A percentile compares a stretch with the other conserved stretches of the same genome.
Evolutionary conservation across 495 filamentous ascomycete species (phyloP).

Genomic region (Aspergillus taichungensis): DNA sequence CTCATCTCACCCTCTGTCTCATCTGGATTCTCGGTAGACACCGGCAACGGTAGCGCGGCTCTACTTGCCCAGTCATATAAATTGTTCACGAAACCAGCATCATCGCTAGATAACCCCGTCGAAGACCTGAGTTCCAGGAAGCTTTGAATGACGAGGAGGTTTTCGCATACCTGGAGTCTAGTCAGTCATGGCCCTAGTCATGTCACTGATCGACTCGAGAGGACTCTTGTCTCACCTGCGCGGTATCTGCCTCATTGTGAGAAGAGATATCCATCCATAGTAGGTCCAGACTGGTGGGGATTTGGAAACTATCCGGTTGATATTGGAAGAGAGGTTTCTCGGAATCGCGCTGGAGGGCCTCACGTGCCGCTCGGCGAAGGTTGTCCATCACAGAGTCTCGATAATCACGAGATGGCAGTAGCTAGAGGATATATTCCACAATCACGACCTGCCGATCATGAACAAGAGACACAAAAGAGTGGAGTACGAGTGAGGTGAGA

Average conservation of each 20-base stretch:
- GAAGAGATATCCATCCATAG: slow-evolving; percentile 27
- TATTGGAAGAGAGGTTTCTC: slow-evolving; percentile 10
- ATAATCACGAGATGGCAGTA: not conserved
- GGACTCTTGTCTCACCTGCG: slow-evolving; percentile 12
- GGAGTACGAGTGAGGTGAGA: too few relatives aligned
- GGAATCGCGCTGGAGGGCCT: slow-evolving; percentile 13
- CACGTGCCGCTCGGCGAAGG: slow-evolving; percentile 22
- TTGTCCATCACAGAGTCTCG: not conserved
- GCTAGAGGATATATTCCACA: too few relatives aligned
- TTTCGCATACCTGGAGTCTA: slow-evolving; percentile 21
- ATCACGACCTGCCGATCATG: too few relatives aligned
- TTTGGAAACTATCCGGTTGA: slow-evolving; percentile 1
- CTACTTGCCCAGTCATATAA: slow-evolving; percentile 30
- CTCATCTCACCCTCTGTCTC: slow-evolving; percentile 19
- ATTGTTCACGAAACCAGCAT: slow-evolving; percentile 18
- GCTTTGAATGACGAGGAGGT: slow-evolving; percentile 19
- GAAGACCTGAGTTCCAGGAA: slow-evolving; percentile 16
- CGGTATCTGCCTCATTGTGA: slow-evolving; percentile 10
- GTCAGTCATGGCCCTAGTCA: slow-evolving; percentile 1
- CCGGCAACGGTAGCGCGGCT: slow-evolving; percentile 24
- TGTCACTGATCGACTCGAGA: too few relatives aligned
- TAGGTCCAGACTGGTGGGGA: slow-evolving; percentile 9
- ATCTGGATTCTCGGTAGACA: slow-evolving; percentile 23
- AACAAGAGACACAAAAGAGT: too few relatives aligned
- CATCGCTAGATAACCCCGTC: slow-evolving; percentile 11